A percentile compares a stretch with the other conserved stretches of the same genome.
phyloP scores from a whole-genome alignment of 225 moss, liverwort and hornwort species.

The Pseudisothecium myosuroides region DNA sequence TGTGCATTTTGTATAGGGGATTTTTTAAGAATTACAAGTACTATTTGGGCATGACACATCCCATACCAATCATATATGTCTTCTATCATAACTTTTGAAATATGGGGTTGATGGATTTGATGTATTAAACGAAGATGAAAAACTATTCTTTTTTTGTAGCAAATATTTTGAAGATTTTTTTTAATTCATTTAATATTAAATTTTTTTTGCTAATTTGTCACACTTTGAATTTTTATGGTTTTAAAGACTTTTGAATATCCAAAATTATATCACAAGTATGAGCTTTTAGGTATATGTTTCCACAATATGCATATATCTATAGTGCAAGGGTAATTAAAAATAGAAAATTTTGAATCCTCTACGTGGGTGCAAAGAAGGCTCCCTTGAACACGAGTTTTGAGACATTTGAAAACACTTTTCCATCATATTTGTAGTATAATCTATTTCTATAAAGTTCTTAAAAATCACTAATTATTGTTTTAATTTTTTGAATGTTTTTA shows the following conservation, averaged over 20 bases:
- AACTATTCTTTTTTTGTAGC: background rate
- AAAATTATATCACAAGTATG: background rate
- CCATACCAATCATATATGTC: rapidly evolving
- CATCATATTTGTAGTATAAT: background rate
- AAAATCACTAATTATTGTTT: background rate
- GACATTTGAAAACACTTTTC: background rate
- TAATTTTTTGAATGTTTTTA: too few species aligned
- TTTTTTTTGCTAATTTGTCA: background rate
- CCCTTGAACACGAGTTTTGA: background rate
- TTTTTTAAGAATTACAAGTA: rapidly evolving
- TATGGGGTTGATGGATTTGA: background rate
- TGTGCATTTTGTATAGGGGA: background rate
- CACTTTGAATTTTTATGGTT: background rate
- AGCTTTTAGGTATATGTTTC: background rate
- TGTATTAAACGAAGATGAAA: background rate
- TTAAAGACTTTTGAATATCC: background rate
- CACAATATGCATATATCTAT: background rate
- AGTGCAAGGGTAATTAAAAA: background rate
- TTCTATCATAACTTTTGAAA: background rate
- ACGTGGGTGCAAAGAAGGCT: background rate
- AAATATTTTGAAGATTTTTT: background rate
- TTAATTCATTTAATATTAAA: background rate
- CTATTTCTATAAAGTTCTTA: background rate
- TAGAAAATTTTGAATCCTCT: background rate
- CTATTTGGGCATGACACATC: background rate